Evolutionary conservation across 2,329 filamentous ascomycete species (phyloP).

Genomic region (Ophiostoma novo-ulmi): DNA sequence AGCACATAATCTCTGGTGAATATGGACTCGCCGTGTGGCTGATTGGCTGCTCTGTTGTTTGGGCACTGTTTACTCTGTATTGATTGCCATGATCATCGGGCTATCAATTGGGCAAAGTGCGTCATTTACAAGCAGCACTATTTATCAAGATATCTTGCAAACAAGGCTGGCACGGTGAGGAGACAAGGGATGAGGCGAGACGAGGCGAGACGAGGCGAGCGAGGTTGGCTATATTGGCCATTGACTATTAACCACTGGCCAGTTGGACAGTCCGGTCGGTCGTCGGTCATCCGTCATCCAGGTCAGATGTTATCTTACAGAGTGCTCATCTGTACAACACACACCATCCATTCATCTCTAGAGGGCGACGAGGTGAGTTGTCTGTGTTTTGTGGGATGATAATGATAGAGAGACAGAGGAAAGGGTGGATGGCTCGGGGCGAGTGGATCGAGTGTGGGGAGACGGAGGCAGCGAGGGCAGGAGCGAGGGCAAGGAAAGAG

Average conservation of each 20-base stretch:
- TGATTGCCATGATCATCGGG: background rate
- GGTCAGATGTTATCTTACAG: background rate
- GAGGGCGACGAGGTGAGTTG: background rate
- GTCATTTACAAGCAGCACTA: background rate
- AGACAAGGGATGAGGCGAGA: background rate
- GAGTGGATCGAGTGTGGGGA: slow-evolving; percentile 6
- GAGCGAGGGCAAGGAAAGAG: background rate
- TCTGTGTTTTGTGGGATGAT: background rate
- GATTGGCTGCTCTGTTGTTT: background rate
- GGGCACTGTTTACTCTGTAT: background rate
- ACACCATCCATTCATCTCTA: background rate
- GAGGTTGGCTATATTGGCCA: background rate
- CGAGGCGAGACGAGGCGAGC: background rate
- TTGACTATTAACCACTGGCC: too few species aligned
- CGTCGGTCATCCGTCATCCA: background rate
- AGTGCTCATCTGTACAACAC: background rate
- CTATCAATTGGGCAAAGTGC: background rate
- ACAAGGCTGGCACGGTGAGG: background rate
- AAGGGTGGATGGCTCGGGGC: slow-evolving; percentile 1
- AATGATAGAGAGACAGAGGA: background rate
- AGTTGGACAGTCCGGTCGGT: too few species aligned
- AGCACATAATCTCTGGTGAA: too few species aligned
- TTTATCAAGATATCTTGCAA: background rate
- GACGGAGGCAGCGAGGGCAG: background rate
- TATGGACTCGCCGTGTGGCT: background rate